Base-by-base conservation (phyloP, 2,329 filamentous ascomycete genomes). In the Pyrenochaeta sp. region DNA sequence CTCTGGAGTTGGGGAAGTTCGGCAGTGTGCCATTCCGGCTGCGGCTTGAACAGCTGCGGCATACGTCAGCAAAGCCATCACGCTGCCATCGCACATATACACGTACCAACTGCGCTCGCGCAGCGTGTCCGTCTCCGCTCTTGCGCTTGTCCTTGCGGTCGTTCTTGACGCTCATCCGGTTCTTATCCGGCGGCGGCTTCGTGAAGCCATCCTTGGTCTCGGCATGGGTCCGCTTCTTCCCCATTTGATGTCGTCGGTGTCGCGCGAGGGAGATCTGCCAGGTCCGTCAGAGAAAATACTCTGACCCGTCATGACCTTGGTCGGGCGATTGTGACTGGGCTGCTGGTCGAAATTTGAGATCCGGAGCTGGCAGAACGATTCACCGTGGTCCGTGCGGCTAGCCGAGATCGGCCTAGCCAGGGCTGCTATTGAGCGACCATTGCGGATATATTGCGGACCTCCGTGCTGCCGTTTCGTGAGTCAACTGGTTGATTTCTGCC, bases 1-100 rank as follows among this genome's bases (percentile, higher is more conserved):
- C 55, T 60, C 24, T 79, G 71, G 23, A 87, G 69, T n/a, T 69
- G 48, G 13, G 84, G 80, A 27, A 88, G 73, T 49, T 78, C 69
- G 40, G 79, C 77, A 21, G 81, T 75, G 67, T 87, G 84, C 86
- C 86, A 89, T 67, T 89, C 86, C 14, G 85, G 79, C 59, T 83
- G 78, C 38, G 85, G 83, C 51, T 78, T 74, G 60, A 88, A 79
- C 27, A 76, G 69, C 83, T 85, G 26, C 47, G 24, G 36, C 35
- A 31, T 20, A 27, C 32, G 44, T 71, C 45, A 66, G 62, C 44
- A 41, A 24, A 10, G 6, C 14, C 34, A 47, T 52, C 27, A 21
- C 14, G 6, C 15, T 28, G 14, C 4, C 27, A 48, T 46, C 29
- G 22, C 35, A 26, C 10, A 15, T 8, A 20, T 23, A 19, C 24